A percentile compares a stretch with the other conserved stretches of the same genome.
Conservation (phyloP, 768 basidiomycete genomes). For the Steccherinum ochraceum region DNA sequence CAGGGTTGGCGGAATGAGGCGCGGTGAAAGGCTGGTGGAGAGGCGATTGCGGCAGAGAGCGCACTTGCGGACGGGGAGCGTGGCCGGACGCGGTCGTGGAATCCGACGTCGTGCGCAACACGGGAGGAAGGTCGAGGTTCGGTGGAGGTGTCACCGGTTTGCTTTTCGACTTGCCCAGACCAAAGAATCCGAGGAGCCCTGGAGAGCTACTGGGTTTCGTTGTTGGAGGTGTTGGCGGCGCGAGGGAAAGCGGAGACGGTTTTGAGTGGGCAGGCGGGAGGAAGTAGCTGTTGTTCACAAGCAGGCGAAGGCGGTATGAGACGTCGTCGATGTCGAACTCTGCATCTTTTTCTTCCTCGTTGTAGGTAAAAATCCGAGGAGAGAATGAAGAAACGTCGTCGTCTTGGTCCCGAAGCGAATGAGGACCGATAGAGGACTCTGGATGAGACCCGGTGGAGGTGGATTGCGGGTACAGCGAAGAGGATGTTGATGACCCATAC, state of each 20-base stretch:
- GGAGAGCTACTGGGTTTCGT: slow-evolving; percentile 47
- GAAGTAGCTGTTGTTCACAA: slow-evolving; percentile 85
- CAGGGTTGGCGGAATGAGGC: slow-evolving; percentile 27
- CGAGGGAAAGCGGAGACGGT: slow-evolving; percentile 63
- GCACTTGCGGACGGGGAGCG: slow-evolving; percentile 17
- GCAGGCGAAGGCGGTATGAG: slow-evolving; percentile 73
- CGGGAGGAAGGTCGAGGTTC: slow-evolving; percentile 15
- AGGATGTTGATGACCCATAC: slow-evolving; percentile 60
- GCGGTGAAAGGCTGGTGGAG: slow-evolving; percentile 33
- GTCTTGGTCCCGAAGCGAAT: slow-evolving; percentile 42
- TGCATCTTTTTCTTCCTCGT: slow-evolving; percentile 16
- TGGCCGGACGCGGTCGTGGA: slow-evolving; percentile 45
- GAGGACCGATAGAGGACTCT: slow-evolving; percentile 60
- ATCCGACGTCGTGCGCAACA: slow-evolving; percentile 59
- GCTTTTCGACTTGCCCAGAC: slow-evolving; percentile 59
- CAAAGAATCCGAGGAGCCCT: slow-evolving; percentile 64
- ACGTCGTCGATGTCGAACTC: slow-evolving; percentile 63
- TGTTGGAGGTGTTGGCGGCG: slow-evolving; percentile 28
- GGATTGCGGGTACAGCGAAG: slow-evolving; percentile 73
- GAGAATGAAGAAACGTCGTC: slow-evolving; percentile 34
- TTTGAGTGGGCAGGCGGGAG: slow-evolving; percentile 85
- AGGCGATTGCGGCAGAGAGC: slow-evolving; percentile 15
- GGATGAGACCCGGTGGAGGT: slow-evolving; percentile 58
- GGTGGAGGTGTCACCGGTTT: slow-evolving; percentile 43
- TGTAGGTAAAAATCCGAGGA: slow-evolving; percentile 14